Base-by-base conservation (phyloP, 345 rosid species). In the Citrus reticulata region DNA sequence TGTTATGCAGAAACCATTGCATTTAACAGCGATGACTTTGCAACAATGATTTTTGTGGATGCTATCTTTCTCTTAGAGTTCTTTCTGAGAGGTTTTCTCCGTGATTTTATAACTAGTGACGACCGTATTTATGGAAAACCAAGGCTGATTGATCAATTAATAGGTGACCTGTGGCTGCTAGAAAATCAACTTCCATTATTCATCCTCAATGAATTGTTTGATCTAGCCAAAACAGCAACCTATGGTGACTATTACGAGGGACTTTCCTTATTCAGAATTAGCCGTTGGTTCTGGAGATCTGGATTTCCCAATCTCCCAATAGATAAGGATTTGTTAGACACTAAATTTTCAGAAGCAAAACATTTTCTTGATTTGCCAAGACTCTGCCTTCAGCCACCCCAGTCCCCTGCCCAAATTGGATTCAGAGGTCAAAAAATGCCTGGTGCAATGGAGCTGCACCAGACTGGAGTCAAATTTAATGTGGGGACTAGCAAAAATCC, bases 181-280 rank as follows among this genome's bases (percentile, higher is more conserved):
- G 86, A 85, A 58, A 85, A 85, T 77, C 86, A 85, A 14, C 9
- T 85, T 55, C 83, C 84, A 1, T 68, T 81, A 39, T 85, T 85
- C 6, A 73, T 81, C 25, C 46, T 81, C 14, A 16, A 69, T 55
- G 79, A 73, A 19, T 6, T 83, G 40, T 79, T 58, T 1, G 3
- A 14, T 4, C 63, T 40, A 11, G 42, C 68, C 24, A 42, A 74
- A 9, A 2, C 49, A 24, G 17, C 9, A 22, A 37, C 11, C 4
- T 59, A 34, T 11, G n/a, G 14, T 4, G 22, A 6, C 13, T 1
- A 6, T 2, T 25, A 30, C 6, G 29, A 59, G 4, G 27, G 5
- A 1, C 32, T 22, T 16, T 24, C 60, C 25, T 14, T 74, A 19
- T 1, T 74, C 5, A 6, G 8, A 13, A 39, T 67, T 7, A 40